phyloP scores from a whole-genome alignment of 108 stramenopile genomes.

The Nannochloropsis oceanica region DNA sequence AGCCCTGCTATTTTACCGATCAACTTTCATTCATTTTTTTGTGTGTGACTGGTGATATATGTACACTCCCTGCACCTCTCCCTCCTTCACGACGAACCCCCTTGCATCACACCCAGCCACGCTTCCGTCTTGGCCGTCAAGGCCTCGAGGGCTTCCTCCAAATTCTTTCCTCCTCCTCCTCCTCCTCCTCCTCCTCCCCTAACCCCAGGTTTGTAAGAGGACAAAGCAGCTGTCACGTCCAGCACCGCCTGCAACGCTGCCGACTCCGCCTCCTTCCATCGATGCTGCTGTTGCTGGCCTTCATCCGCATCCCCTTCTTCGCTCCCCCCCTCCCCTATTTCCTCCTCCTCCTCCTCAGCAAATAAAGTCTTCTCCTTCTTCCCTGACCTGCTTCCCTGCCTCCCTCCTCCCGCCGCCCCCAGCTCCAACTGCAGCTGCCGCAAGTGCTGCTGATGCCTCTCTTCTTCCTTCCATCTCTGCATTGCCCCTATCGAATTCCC shows the following conservation, averaged over 20 bases:
- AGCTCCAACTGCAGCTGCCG: not conserved
- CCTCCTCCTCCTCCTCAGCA: not conserved
- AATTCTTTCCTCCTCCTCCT: not conserved
- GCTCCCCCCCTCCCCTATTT: not conserved
- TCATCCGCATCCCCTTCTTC: not conserved
- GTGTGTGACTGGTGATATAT: no score
- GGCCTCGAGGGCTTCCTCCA: not conserved
- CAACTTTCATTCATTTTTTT: no score
- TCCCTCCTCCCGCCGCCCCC: not conserved
- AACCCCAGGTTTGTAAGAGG: no score
- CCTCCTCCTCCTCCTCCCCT: not conserved
- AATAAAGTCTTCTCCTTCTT: no score
- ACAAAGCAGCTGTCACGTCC: not conserved
- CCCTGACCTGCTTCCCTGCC: no score
- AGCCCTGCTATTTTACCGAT: no score
- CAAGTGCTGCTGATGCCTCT: not conserved
- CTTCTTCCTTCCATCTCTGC: not conserved
- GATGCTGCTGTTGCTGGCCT: not conserved
- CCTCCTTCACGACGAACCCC: not conserved
- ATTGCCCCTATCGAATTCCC: not conserved
- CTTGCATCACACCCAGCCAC: not conserved
- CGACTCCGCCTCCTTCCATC: no score
- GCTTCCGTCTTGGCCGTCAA: not conserved
- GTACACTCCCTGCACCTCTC: not conserved
- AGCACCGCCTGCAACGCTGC: not conserved